These are phyloP conservation scores for Starmerella geochares DNA, from an alignment of 805 yeast species.

Conservation along the genomic window DNA sequence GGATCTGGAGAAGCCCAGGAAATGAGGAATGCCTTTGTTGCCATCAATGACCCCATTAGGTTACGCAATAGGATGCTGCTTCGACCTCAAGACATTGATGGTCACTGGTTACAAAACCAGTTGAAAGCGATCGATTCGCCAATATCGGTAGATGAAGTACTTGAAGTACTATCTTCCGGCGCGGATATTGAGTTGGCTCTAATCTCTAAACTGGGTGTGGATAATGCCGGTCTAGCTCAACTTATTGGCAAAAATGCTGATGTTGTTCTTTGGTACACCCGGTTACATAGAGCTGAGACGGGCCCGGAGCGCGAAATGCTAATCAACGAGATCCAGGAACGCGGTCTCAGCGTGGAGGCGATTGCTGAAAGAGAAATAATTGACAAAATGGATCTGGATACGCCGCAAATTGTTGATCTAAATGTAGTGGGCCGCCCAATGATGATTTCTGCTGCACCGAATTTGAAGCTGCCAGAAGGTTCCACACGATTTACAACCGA, in stretches of 20 bases:
- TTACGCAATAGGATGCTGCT: conserved; percentile 21
- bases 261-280: conserved; percentile 46
- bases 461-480: conserved; percentile 69
- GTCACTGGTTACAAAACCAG: conserved; percentile 43
- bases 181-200: conserved; percentile 40
- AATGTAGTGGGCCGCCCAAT: conserved; percentile 66
- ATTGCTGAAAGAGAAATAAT: not conserved
- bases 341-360: conserved; percentile 11
- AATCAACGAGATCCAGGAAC: conserved; percentile 25
- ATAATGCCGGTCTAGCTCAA: conserved; percentile 42
- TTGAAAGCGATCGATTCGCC: conserved; percentile 26
- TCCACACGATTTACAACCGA: conserved; percentile 66
- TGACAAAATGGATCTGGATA: conserved; percentile 26
- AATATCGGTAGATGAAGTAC: conserved; percentile 27
- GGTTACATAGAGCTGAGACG: conserved; percentile 34
- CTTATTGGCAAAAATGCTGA: conserved; percentile 43
- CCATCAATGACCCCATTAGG: conserved; percentile 17
- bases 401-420: conserved; percentile 50
- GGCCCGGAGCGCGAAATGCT: conserved; percentile 35
- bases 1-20: not conserved
- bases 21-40: conserved; percentile 16
- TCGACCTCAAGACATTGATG: conserved; percentile 36
- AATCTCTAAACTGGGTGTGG: conserved; percentile 43
- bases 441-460: conserved; percentile 53
- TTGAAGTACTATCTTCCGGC: conserved; percentile 32